These are phyloP conservation scores for Protoeuglena noctilucae DNA, from an alignment of 139 green algal genomes.

Conservation along the genomic window DNA sequence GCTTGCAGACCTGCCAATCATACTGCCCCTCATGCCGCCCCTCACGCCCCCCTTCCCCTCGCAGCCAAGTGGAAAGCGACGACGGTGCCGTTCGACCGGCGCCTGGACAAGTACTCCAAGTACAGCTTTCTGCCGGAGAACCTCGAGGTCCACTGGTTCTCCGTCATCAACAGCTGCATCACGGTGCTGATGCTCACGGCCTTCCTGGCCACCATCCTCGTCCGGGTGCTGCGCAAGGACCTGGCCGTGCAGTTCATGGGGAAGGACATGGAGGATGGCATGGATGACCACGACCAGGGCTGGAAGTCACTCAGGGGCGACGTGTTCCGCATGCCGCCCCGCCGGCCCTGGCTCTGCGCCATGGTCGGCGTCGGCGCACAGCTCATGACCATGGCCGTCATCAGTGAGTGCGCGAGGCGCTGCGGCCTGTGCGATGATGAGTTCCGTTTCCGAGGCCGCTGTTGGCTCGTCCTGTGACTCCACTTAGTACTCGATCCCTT, in stretches of 20 bases:
- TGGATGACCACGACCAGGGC: conserved; percentile 17
- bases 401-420: no score
- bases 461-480: no score
- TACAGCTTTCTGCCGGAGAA: conserved; percentile 86
- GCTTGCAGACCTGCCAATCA: no score
- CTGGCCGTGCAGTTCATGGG: conserved; percentile 76
- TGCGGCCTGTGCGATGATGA: no score
- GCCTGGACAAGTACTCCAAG: conserved; percentile 78
- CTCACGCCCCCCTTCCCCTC: conserved; percentile 79
- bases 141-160: conserved; percentile 95
- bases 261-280: conserved; percentile 19
- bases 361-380: conserved; percentile 68
- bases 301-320: conserved; percentile 94
- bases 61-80: conserved; percentile 64
- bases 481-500: no score
- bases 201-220: conserved; percentile 89
- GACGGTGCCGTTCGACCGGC: conserved; percentile 40
- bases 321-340: conserved; percentile 77
- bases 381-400: conserved; percentile 12
- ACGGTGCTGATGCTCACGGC: conserved; percentile 87
- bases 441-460: no score
- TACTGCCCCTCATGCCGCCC: no score
- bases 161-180: conserved; percentile 90
- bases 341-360: conserved; percentile 60
- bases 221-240: conserved; percentile 84